A percentile compares a stretch with the other conserved stretches of the same genome.
Evolutionary conservation across 139 green algal species (phyloP).

Genomic region (Nannochloris sp.): DNA sequence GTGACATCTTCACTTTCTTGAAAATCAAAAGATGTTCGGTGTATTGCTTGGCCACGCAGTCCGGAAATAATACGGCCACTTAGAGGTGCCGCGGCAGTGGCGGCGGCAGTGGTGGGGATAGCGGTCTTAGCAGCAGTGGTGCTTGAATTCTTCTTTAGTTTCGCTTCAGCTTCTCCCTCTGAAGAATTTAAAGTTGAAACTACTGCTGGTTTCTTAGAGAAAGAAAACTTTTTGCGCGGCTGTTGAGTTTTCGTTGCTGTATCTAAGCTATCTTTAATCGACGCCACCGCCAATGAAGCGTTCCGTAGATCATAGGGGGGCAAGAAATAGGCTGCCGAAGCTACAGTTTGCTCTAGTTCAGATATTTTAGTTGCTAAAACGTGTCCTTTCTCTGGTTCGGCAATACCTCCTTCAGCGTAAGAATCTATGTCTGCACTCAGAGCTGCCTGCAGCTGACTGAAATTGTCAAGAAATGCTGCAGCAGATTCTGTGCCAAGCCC

Average conservation of each 20-base stretch:
- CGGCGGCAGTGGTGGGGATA: neutral
- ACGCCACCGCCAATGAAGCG: constrained; percentile 22
- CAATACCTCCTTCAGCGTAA: neutral
- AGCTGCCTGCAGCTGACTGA: neutral
- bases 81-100: neutral
- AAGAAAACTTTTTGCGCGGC: constrained; percentile 60
- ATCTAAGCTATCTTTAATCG: constrained; percentile 37
- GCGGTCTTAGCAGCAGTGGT: neutral
- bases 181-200: constrained; percentile 8
- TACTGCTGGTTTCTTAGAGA: constrained; percentile 37
- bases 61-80: constrained; percentile 23
- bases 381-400: neutral
- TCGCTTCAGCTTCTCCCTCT: neutral
- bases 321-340: constrained; percentile 67
- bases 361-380: neutral
- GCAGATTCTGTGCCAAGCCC: constrained; percentile 7
- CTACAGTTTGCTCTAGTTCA: constrained; percentile 9
- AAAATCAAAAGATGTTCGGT: neutral
- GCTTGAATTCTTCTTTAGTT: too few relatives aligned
- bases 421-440: constrained; percentile 2
- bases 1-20: constrained; percentile 10
- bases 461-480: constrained; percentile 11
- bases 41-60: constrained; percentile 29
- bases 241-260: constrained; percentile 26
- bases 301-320: constrained; percentile 55